Base-by-base conservation (phyloP, 768 basidiomycete genomes). In the Russula olivacea region DNA sequence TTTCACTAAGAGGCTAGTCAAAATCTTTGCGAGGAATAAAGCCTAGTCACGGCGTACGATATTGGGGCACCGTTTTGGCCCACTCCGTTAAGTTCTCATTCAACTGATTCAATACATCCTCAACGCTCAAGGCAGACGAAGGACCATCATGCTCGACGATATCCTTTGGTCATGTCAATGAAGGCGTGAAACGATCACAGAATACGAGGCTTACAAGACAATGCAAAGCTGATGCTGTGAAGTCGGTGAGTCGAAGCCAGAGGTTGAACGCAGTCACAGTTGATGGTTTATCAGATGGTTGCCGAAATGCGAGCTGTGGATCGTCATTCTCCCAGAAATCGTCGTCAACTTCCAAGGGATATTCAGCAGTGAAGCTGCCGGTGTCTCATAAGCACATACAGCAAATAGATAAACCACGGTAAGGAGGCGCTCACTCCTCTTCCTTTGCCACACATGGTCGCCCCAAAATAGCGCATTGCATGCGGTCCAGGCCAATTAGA, bases 401-500 rank as follows among this genome's bases (percentile, higher is more conserved):
- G 32, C 11, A 15, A 5, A 50, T 6, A 25, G 15, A 60, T 15
- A 52, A 23, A 41, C 52, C 49, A n/a, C 7, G 65, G 72, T 49
- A 28, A 70, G 68, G 32, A 51, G 3, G 30, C 72, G 75, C 70
- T 74, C 64, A 89, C 87, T 89, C 87, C 76, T 88, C 87, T 70
- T 88, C 84, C 30, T 79, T 79, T 40, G 82, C 71, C 40, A 78
- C 77, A 61, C 80, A 83, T 15, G 83, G 75, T 30, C 87, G 76
- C 17, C 88, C 88, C 43, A 86, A 71, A 30, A 72, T 71, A 40
- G 79, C 78, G 52, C 82, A 82, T 21, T 76, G 76, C 38, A 84
- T 71, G 43, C 85, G 81, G 66, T 89, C 88, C 56, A 83, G 78
- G 7, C 80, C 76, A 14, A 86, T 77, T 6, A 89, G 77, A 65